phyloP scores from a whole-genome alignment of 441 rosid genomes.

The Flueggea neowawraea region DNA sequence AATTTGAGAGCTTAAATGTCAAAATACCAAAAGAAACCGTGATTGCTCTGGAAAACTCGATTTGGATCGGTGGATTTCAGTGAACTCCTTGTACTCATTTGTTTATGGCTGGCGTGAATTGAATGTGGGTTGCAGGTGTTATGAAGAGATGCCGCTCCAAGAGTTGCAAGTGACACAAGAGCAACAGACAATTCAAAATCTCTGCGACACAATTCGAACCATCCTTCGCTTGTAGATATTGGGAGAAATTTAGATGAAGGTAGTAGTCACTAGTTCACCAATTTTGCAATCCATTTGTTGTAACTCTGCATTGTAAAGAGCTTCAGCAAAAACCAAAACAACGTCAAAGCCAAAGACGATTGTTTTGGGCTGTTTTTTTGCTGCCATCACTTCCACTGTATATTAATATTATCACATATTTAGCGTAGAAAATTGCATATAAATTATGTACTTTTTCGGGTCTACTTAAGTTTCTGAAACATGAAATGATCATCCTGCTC shows the following conservation, averaged over 20 bases:
- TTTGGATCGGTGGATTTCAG: too few species aligned
- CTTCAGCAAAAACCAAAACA: not conserved
- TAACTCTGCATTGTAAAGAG: too few species aligned
- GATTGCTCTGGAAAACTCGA: too few species aligned
- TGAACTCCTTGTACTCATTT: too few species aligned
- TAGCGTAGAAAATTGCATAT: too few species aligned
- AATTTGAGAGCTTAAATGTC: too few species aligned
- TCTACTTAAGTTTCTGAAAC: too few species aligned
- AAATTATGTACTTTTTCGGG: too few species aligned
- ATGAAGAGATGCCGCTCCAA: constrained; percentile 98
- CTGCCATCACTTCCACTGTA: not conserved
- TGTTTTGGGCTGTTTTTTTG: not conserved
- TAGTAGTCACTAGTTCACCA: not conserved
- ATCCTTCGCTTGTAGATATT: constrained; percentile 74
- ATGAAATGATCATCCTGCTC: too few species aligned
- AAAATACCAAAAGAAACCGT: too few species aligned
- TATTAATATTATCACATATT: too few species aligned
- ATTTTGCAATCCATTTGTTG: not conserved
- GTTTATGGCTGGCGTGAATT: too few species aligned
- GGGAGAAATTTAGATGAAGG: not conserved
- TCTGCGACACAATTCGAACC: constrained; percentile 84
- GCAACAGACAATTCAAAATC: constrained; percentile 94
- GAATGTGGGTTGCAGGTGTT: constrained; percentile 87
- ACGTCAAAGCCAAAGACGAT: not conserved
- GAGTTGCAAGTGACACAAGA: constrained; percentile 90